Evolutionary conservation across 2,329 filamentous ascomycete species (phyloP).

Genomic region (Alternaria sp.): DNA sequence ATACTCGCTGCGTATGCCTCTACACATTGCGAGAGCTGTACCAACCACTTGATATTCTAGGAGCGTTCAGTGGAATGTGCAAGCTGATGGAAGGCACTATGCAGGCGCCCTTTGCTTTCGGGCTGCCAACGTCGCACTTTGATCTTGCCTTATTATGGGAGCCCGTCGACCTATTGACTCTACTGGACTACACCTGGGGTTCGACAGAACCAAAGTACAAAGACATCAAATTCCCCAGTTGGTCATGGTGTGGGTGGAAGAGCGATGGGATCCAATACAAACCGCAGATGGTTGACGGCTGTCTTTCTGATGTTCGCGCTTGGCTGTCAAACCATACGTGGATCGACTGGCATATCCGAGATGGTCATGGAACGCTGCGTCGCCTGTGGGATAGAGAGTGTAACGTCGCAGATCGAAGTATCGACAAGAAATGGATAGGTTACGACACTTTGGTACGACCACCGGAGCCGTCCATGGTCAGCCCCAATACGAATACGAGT

Average conservation of each 20-base stretch:
- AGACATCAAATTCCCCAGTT: background rate
- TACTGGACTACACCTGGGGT: fast-evolving
- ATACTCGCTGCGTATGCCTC: background rate
- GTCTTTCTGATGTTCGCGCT: background rate
- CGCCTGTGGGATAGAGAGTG: background rate
- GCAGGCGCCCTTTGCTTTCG: background rate
- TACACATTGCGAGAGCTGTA: background rate
- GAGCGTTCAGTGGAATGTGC: background rate
- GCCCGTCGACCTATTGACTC: fast-evolving
- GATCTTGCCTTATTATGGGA: background rate
- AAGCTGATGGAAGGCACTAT: background rate
- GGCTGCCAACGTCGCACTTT: background rate
- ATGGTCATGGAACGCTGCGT: background rate
- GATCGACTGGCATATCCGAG: background rate
- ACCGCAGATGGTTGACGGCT: background rate
- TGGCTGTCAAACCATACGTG: background rate
- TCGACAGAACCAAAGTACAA: background rate
- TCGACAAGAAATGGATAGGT: background rate
- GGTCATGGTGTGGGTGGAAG: background rate
- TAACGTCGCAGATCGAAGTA: fast-evolving
- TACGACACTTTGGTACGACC: no score
- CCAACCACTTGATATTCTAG: background rate
- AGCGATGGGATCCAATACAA: background rate
- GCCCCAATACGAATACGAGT: no score
- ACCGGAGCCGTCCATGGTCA: no score